Base-by-base conservation (phyloP, 352 stramenopile species). In the Pythium vanterpoolii region DNA sequence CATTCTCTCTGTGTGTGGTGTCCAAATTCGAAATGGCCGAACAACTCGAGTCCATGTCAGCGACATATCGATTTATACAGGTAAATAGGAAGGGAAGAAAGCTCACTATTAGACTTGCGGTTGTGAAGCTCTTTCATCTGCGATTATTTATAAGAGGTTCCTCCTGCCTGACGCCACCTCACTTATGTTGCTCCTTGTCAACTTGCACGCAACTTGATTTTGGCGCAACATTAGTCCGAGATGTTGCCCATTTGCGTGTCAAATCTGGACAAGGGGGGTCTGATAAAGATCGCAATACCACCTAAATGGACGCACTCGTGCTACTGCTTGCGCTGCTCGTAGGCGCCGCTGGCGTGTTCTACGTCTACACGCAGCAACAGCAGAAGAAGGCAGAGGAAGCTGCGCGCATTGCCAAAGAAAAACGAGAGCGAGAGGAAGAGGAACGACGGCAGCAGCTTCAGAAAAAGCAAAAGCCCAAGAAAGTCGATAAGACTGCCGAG, bases 381-480 rank as follows among this genome's bases (percentile, higher is more conserved):
- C 72, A 82, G 34, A 56, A 69, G 5, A 63, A 86, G 47, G 56
- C 68, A 9, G 64, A 68, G 21, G 67, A 63, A 4, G 39, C 60
- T 14, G 69, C 69, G 63, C 56, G 71, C 33, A 42, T 85, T 14
- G 77, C 77, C 50, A 67, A 83, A 57, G 81, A 73, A 48, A 80
- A 87, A 48, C 73, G 76, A 26, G 64, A 60, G 24, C 59, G 54
- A 26, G 48, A 81, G 31, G 75, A 78, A 19, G 67, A 70, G 16
- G 68, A 86, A 51, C 72, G 83, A 24, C 71, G 76, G 27, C 66
- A 72, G 5, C 70, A 69, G 47, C 56, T 64, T 23, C 62, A 53
- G 42, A 90, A 92, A 70, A 86, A 88, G 48, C 54, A 71, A 33
- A 90, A 89, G 57, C 28, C 46, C 39, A 92, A 89, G 46, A 87